Evolutionary conservation across 2,329 filamentous ascomycete genomes (phyloP).

Genomic region (Aspergillus ochraceus): DNA sequence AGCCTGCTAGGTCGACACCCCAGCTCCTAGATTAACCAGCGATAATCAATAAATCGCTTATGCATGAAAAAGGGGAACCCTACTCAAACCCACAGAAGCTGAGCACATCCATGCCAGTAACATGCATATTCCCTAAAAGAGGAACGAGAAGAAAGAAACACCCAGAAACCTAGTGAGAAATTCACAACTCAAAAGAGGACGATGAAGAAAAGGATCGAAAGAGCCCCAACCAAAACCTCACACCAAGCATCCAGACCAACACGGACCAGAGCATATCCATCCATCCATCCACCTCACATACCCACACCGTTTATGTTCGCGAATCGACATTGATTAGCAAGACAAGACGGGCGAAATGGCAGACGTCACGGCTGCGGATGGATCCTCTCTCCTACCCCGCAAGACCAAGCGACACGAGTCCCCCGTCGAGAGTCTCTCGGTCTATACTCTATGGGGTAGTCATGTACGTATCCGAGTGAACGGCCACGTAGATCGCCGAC

Average conservation of each 20-base stretch:
- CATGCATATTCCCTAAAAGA: background rate
- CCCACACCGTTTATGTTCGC: background rate
- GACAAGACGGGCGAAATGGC: too few relatives aligned
- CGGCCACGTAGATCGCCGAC: background rate
- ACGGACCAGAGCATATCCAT: background rate
- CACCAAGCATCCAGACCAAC: background rate
- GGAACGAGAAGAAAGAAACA: background rate
- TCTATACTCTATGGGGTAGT: background rate
- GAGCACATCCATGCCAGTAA: background rate
- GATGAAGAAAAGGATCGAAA: slow-evolving; percentile 15
- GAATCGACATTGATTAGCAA: too few relatives aligned
- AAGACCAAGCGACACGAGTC: background rate
- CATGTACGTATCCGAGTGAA: background rate
- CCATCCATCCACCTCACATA: background rate
- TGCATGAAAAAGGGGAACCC: background rate
- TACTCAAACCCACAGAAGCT: background rate
- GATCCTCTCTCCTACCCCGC: background rate
- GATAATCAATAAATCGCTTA: background rate
- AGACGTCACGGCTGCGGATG: too few relatives aligned
- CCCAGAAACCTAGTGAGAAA: background rate
- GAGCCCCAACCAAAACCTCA: background rate
- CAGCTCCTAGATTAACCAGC: background rate
- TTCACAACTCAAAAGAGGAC: too few relatives aligned
- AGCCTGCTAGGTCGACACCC: too few relatives aligned
- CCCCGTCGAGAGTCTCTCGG: too few relatives aligned